Evolutionary conservation across 2,329 filamentous ascomycete genomes (phyloP), one percentile per base, ranked within the genome.

Genomic region (Sclerotinia borealis): DNA sequence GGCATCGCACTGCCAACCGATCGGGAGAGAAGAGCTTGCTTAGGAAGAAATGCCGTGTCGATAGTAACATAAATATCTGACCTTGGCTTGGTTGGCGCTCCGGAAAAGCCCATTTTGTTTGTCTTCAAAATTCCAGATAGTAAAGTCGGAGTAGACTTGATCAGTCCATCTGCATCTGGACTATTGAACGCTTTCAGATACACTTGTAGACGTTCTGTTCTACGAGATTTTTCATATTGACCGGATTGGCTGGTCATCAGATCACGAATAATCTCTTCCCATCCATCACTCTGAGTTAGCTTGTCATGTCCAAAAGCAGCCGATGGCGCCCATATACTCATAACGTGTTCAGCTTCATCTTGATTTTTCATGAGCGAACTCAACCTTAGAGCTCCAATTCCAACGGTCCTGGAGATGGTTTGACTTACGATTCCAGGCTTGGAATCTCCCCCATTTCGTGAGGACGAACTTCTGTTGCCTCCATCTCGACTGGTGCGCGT

Each of bases 61-160:
- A 99, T 77, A 0, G 92, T 97, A 50, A 99, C 77, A 74, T 99
- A 99, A 58, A 99, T 98, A 75, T 99, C 96, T 13, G 92, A 97
- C 70, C 96, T 83, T 19, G 90, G 83, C 73, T 92, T 93, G 0
- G 89, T 92, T 0, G 95, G 93, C 1, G 93, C 93, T 15, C 93
- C 93, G 4, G 93, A 91, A 74, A 99, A 98, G 2, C 93, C 95
- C 75, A 98, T 93, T 74, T 95, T 95, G 71, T 83, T 89, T 0
- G 93, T 96, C 75, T 89, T 89, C 63, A 83, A 82, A 65, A 98
- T 85, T 59, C 89, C 88, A 58, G 96, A 89, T 17, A 99, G 84
- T 17, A 96, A 78, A 0, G 93, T 98, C 0, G 95, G 95, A 3
- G 92, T 96, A 54, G 89, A 86, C 72, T 90, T 91, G 72, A 98